phyloP scores from a whole-genome alignment of 371 early-diverging fungal species.

The Actinomucor elegans region DNA sequence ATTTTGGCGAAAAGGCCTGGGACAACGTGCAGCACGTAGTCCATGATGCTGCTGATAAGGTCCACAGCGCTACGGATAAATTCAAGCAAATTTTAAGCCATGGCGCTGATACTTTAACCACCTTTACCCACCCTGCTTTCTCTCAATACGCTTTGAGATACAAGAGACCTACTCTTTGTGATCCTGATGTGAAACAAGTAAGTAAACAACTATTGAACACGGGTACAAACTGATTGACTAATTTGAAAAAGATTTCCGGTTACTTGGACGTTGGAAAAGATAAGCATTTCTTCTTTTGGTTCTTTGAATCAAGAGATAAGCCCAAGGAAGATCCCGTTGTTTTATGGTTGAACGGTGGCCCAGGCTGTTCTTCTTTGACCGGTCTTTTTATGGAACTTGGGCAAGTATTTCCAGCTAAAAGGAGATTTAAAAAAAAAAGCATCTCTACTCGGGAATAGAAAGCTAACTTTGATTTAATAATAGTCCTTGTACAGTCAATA shows the following conservation, averaged over 20 bases:
- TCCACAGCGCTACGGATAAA: constrained; percentile 11
- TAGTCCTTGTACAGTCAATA: constrained; percentile 70
- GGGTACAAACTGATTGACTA: background rate
- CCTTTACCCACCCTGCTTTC: constrained; percentile 62
- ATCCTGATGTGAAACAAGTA: constrained; percentile 42
- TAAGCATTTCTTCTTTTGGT: constrained; percentile 72
- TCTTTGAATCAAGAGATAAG: constrained; percentile 74
- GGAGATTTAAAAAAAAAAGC: too few relatives aligned
- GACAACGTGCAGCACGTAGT: constrained; percentile 21
- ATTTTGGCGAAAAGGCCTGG: constrained; percentile 29
- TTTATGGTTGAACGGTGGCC: constrained; percentile 81
- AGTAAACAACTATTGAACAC: background rate
- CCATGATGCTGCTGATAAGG: constrained; percentile 10
- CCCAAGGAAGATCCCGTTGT: constrained; percentile 69
- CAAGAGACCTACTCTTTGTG: constrained; percentile 66
- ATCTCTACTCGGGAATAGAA: too few relatives aligned
- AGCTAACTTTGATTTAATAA: background rate
- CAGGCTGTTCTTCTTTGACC: constrained; percentile 77
- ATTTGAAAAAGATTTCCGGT: constrained; percentile 58
- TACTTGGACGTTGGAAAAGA: constrained; percentile 72
- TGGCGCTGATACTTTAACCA: constrained; percentile 26
- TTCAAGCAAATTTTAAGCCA: constrained; percentile 25
- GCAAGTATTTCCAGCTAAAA: constrained; percentile 19
- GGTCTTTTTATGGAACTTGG: constrained; percentile 78
- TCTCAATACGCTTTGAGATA: constrained; percentile 73